Percentiles rank a stretch among this genome's conserved stretches.
Evolutionary conservation across 202 grass and related monocot genomes (phyloP).

Genomic region (Saccharum hybrid): DNA sequence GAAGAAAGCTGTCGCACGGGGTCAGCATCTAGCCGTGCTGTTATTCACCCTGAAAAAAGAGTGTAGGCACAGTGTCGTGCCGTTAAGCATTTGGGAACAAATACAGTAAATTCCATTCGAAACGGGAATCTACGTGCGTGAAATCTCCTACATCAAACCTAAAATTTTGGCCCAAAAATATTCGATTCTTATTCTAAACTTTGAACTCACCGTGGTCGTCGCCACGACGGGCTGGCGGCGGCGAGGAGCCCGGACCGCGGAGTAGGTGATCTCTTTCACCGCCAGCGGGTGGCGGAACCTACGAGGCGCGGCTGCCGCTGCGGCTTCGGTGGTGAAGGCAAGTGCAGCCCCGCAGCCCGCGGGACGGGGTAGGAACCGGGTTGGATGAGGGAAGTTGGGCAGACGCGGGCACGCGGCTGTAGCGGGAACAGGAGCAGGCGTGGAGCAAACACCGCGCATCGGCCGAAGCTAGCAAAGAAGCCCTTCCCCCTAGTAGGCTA

Average conservation of each 20-base stretch:
- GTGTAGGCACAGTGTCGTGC: neutral
- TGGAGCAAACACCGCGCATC: neutral
- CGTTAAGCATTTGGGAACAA: neutral
- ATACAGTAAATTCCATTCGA: neutral
- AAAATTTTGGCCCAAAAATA: neutral
- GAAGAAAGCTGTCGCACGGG: slow-evolving; percentile 48
- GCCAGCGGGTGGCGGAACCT: neutral
- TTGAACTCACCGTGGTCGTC: neutral
- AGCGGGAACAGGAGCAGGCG: neutral
- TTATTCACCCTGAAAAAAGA: slow-evolving; percentile 16
- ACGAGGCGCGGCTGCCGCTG: neutral
- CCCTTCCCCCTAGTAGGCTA: neutral
- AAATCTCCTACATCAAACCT: neutral
- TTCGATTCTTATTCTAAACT: neutral
- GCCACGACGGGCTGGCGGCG: neutral
- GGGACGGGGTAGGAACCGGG: neutral
- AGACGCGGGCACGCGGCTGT: too few relatives aligned
- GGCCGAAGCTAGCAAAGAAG: too few relatives aligned
- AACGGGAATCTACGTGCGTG: too few relatives aligned
- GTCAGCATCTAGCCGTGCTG: slow-evolving; percentile 47
- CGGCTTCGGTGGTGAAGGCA: neutral
- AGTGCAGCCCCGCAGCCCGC: neutral
- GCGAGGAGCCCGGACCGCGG: neutral
- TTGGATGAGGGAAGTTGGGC: neutral
- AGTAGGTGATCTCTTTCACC: neutral